Evolutionary conservation across 2,329 filamentous ascomycete genomes (phyloP), one percentile per base, ranked within the genome.

Genomic region (Plectosphaerella plurivora): DNA sequence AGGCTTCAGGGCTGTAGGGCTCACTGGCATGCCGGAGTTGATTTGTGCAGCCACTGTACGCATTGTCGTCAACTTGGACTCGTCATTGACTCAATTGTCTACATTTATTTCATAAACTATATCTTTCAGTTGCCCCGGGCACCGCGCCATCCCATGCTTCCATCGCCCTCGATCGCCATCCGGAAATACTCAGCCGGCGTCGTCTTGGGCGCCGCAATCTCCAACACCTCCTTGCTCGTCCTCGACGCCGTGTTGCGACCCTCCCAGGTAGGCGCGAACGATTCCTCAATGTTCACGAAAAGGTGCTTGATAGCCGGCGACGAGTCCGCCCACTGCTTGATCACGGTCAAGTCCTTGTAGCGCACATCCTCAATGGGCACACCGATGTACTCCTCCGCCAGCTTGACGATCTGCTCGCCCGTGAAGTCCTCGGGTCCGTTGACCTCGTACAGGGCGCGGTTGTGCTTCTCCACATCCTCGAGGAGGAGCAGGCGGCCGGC

Each of bases 341-440:
- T n/a, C n/a, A n/a, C n/a, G n/a, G n/a, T 62, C 16, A 63, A 2
- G 41, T 72, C 67, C 42, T 64, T 56, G 18, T 60, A 72, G 1
- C 7, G 46, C 1, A 72, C 65, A 1, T 68, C 45, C 15, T 67
- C 48, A 2, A 63, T 55, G 2, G 42, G 37, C 1, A 47, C 22
- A 62, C 64, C 28, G 33, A 69, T 68, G 3, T 64, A n/a, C 50
- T 65, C 24, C 60, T 73, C 70, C 5, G 68, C 56, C 60, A 74
- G 51, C 3, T 56, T 48, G 0, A 72, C 65, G 45, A 72, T 51
- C 25, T 70, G 55, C 2, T 55, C 51, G 1, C 71, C 71, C 4
- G 64, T 71, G 8, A 73, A 59, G 37, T 73, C 68, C 47, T 68
- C 65, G 0, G 69, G 70, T 2, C 72, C 70, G 53, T 71, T 74